Percentiles rank a stretch among this genome's conserved stretches.
These are phyloP conservation scores for Diaporthe ampelina DNA, from an alignment of 2,329 filamentous ascomycete genomes.

Conservation along the genomic window DNA sequence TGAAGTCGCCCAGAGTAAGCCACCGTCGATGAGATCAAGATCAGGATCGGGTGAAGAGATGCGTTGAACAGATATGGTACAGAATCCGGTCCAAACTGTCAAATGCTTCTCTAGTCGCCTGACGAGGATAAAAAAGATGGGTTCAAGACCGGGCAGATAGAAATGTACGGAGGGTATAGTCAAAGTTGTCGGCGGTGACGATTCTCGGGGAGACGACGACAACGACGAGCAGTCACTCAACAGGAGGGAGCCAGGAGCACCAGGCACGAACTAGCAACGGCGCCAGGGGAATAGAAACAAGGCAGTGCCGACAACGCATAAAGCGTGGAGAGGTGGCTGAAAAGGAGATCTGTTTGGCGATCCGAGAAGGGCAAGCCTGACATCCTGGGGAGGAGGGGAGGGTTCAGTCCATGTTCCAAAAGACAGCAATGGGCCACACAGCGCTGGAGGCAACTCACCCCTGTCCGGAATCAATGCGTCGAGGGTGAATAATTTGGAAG, in stretches of 20 bases:
- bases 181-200: not conserved
- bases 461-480: slow-evolving; percentile 40
- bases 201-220: slow-evolving; percentile 21
- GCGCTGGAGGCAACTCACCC: slow-evolving; percentile 41
- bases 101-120: not conserved
- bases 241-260: slow-evolving; percentile 36
- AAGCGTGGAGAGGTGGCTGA: slow-evolving; percentile 49
- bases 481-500: slow-evolving; percentile 43
- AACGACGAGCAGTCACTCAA: not conserved
- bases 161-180: not conserved
- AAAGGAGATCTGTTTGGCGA: slow-evolving; percentile 49
- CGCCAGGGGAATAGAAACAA: slow-evolving; percentile 41
- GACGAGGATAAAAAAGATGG: no score
- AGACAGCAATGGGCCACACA: slow-evolving; percentile 44
- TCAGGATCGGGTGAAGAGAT: slow-evolving; percentile 31
- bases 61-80: slow-evolving; percentile 9
- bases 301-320: slow-evolving; percentile 51
- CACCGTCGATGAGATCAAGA: slow-evolving; percentile 36
- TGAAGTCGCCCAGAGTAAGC: slow-evolving; percentile 22
- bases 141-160: not conserved
- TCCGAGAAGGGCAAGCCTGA: slow-evolving; percentile 42
- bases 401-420: slow-evolving; percentile 46
- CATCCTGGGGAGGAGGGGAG: slow-evolving; percentile 42
- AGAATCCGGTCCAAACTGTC: not conserved
- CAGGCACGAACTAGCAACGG: slow-evolving; percentile 41